Evolutionary conservation across 2,329 filamentous ascomycete genomes (phyloP).

Genomic region (Paracorniculantispora psalliotae): DNA sequence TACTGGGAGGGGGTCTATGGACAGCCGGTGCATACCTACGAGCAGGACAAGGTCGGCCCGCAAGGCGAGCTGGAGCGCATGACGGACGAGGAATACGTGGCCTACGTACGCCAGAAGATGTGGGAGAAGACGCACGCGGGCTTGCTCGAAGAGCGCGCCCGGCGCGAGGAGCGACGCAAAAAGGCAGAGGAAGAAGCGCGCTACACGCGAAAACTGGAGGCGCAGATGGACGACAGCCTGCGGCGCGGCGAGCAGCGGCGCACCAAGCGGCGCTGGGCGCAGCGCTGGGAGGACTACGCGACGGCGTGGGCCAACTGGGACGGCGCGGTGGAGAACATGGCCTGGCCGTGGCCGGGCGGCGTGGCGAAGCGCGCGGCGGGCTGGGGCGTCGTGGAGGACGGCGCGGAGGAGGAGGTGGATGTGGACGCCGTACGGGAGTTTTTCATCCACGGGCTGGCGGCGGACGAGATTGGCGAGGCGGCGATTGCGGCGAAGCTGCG

Average conservation of each 20-base stretch:
- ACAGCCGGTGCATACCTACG: constrained; percentile 83
- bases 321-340: constrained; percentile 35
- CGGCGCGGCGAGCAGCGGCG: constrained; percentile 61
- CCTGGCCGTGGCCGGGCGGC: constrained; percentile 58
- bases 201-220: constrained; percentile 47
- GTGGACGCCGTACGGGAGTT: constrained; percentile 63
- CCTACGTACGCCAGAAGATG: constrained; percentile 82
- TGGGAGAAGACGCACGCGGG: constrained; percentile 92
- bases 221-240: constrained; percentile 65
- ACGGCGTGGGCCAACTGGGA: constrained; percentile 57
- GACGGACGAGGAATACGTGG: constrained; percentile 88
- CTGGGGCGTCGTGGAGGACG: constrained; percentile 48
- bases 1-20: constrained; percentile 98
- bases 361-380: constrained; percentile 1
- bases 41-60: constrained; percentile 40
- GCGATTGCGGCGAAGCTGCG: constrained; percentile 57
- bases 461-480: constrained; percentile 39
- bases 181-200: constrained; percentile 48
- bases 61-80: constrained; percentile 68
- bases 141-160: constrained; percentile 68
- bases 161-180: constrained; percentile 49
- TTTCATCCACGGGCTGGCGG: constrained; percentile 47
- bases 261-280: constrained; percentile 48
- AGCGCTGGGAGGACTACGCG: constrained; percentile 61
- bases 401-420: constrained; percentile 45